Evolutionary conservation across 257 asterid species (phyloP), one percentile per base, ranked within the genome.

Genomic region (Gentiana dahurica): DNA sequence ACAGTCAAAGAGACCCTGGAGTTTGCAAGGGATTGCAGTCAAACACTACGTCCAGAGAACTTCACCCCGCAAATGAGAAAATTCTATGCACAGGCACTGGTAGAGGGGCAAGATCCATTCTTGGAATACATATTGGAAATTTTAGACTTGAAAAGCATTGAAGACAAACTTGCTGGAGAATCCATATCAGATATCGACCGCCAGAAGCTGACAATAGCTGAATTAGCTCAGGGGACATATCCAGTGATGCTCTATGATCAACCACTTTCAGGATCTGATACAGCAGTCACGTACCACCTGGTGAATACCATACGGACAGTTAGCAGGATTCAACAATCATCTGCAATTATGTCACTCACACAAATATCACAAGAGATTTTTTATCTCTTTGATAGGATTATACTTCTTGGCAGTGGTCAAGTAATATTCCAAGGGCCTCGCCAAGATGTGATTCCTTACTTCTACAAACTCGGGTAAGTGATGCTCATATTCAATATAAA

Each of bases 1-100:
- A 4, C 55, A n/a, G 63, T 59, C 35, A 53, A 36, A 59, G 63
- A 59, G 44, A 59, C 63, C 35, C 54, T 59, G 55, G 63, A 59
- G 55, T 59, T 59, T 48, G 63, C 63, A n/a, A 48, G 63, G 48
- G 63, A 59, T 15, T 59, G 63, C 63, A 59, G 63, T 36, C 63
- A 59, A 49, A 59, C 48, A 49, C 47, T 59, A 34, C 63, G 47
- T 35, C 63, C 63, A 34, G 55, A 59, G 46, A 59, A 59, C 48
- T 59, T 59, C 53, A 59, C 63, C 8, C 63, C 63, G 10, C 63
- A 59, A 49, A 59, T 59, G 63, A 59, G 63, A 59, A 59, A 59
- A 34, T 59, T 47, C 47, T 59, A 46, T 36, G 63, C 55, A 7
- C 55, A 59, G 9, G 55, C 55, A 34, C 54, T 59, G 13, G 63